Evolutionary conservation across 2,329 filamentous ascomycete genomes (phyloP).

Genomic region (Exophiala lecanii-corni): DNA sequence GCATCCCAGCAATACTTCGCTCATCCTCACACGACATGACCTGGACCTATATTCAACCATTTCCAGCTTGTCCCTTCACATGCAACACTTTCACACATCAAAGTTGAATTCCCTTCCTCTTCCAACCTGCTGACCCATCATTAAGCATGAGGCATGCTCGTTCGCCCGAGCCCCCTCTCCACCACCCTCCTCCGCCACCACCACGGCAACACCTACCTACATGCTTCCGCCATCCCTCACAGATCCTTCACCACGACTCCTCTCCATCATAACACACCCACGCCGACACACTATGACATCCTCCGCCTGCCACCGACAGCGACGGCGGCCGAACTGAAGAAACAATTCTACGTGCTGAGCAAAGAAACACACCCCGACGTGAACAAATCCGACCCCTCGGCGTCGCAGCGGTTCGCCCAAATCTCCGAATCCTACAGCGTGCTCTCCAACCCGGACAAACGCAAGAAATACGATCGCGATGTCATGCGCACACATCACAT

Average conservation of each 20-base stretch:
- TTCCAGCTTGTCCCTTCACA: no score
- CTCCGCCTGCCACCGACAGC: conserved; percentile 69
- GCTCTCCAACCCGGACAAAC: conserved; percentile 68
- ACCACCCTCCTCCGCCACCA: conserved; percentile 5
- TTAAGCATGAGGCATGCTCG: conserved; percentile 27
- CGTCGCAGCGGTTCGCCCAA: conserved; percentile 71
- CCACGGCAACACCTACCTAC: background rate
- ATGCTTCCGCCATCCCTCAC: background rate
- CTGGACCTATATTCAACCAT: background rate
- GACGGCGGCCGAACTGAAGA: conserved; percentile 75
- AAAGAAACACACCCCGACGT: conserved; percentile 90
- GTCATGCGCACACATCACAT: conserved; percentile 35
- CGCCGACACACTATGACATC: conserved; percentile 72
- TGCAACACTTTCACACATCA: no score
- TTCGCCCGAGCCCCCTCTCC: conserved; percentile 16
- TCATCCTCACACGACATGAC: no score
- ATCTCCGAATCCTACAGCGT: conserved; percentile 80
- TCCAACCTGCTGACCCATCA: background rate
- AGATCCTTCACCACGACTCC: conserved; percentile 17
- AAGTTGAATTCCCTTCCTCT: no score
- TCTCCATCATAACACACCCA: conserved; percentile 13
- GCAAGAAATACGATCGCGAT: conserved; percentile 71
- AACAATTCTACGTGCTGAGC: conserved; percentile 86
- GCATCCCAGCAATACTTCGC: no score
- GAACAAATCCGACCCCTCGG: conserved; percentile 70